Evolutionary conservation across 192 early-diverging fungal species (phyloP), one percentile per base, ranked within the genome.

Genomic region (Lobulomyces angularis): DNA sequence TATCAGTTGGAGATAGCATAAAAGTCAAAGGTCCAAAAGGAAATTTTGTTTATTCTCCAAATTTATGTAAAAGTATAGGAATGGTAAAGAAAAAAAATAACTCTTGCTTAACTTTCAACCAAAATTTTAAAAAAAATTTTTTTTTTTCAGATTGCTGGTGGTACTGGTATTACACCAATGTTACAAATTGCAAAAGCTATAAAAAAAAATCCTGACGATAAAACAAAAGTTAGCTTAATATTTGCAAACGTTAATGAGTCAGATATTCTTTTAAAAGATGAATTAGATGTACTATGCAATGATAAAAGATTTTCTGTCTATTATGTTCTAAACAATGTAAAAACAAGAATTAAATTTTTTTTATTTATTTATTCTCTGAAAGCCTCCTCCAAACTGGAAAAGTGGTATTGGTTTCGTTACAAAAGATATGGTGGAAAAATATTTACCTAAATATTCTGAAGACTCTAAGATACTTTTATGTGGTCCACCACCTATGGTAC

Each of bases 151-250:
- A 79, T 90, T 69, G 90, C 90, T 27, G 86, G 88, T 23, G 90
- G 90, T 40, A 88, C 90, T 35, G 90, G 83, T n/a, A 84, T 96
- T 48, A 90, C 91, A 1, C 91, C 91, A 36, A 96, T 96, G 91
- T 71, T 84, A 43, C 89, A 85, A 79, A 80, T 97, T 44, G 84
- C 94, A 35, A 83, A 84, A 36, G 79, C 81, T 22, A 72, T 93
- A 19, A 46, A 84, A 43, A 74, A 77, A 39, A 84, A 97, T 61
- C 86, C 86, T 17, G 57, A 69, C 24, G 93, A 97, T 56, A 79
- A 78, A 54, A 97, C 93, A 22, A 68, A 69, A 32, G 54, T 97
- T 32, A 81, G 57, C 51, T 65, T 97, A n/a, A 67, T 93, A 37
- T 97, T 85, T 69, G 87, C 86, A 48, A 97, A 97, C 59, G 83